Evolutionary conservation across 2,329 filamentous ascomycete species (phyloP).

Genomic region (Curvularia hawaiiensis): DNA sequence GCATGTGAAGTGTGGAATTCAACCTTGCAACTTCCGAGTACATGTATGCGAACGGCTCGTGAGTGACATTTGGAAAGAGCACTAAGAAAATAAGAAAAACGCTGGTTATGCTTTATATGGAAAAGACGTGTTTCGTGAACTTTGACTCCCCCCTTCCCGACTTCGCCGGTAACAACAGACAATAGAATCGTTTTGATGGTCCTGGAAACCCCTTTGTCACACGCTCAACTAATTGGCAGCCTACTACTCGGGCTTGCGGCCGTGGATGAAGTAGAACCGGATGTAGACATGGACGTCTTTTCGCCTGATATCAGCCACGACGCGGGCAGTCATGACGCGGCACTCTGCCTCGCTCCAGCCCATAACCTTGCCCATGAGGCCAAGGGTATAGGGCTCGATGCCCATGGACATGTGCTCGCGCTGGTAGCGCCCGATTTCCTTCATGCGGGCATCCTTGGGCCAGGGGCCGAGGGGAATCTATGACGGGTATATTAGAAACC

Average conservation of each 20-base stretch:
- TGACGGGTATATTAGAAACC: constrained; percentile 8
- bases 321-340: constrained; percentile 42
- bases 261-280: constrained; percentile 43
- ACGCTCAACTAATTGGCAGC: not conserved
- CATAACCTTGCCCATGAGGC: constrained; percentile 43
- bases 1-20: constrained; percentile 31
- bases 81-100: no score
- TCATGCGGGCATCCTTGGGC: constrained; percentile 56
- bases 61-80: no score
- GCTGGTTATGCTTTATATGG: not conserved
- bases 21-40: not conserved
- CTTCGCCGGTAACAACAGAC: not conserved
- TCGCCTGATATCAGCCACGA: constrained; percentile 39
- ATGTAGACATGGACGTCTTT: constrained; percentile 39
- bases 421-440: constrained; percentile 54
- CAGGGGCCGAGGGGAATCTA: constrained; percentile 48
- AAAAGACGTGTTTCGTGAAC: not conserved
- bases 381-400: constrained; percentile 45
- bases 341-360: constrained; percentile 45
- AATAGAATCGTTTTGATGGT: not conserved
- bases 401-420: constrained; percentile 44
- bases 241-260: constrained; percentile 29
- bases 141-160: not conserved
- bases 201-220: not conserved
- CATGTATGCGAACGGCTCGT: not conserved